Evolutionary conservation across 139 green algal genomes (phyloP), one percentile per base, ranked within the genome.

Genomic region (Chlamydomonas sp.): DNA sequence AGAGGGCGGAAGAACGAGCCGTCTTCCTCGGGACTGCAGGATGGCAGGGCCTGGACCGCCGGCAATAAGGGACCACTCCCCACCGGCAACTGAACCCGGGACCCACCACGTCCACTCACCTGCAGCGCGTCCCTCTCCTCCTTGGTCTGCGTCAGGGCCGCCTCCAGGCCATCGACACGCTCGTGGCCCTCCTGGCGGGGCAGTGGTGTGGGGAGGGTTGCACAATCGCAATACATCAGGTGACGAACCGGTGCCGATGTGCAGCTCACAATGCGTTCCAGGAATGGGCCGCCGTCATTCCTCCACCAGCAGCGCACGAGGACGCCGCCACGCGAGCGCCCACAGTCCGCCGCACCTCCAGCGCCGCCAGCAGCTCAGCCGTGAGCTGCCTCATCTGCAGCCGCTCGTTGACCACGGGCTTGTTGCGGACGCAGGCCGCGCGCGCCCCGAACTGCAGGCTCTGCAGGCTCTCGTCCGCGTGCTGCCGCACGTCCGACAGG

Each of bases 391-490:
- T 60, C 57, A 83, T 58, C 17, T 76, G 61, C 63, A 83, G 58
- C 63, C 84, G 84, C 84, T 94, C 92, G 88, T 97, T 97, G 8
- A 97, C 93, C 17, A 96, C 80, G 31, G 88, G 20, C 90, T 94
- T 91, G 80, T 91, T 98, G 72, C 92, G 90, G 20, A 98, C 95
- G n/a, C 89, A 91, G 94, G 97, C 97, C 12, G 96, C 96, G 49
- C 96, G 82, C 68, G 85, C 83, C 12, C 93, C 96, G 93, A 98
- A 98, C 88, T 96, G 92, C 78, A 98, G 91, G 5, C 91, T 94
- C 88, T 96, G 93, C 84, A 97, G 74, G n/a, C 91, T 95, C 91
- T 98, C 96, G 31, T 97, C 94, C n/a, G 89, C 86, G 71, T 97
- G 95, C 84, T 96, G 92, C 20, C 79, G 9, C 1, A 92, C 94